A percentile compares a stretch with the other conserved stretches of the same genome.
Conservation (phyloP, 768 basidiomycete genomes). For the Tylopilus sp. region DNA sequence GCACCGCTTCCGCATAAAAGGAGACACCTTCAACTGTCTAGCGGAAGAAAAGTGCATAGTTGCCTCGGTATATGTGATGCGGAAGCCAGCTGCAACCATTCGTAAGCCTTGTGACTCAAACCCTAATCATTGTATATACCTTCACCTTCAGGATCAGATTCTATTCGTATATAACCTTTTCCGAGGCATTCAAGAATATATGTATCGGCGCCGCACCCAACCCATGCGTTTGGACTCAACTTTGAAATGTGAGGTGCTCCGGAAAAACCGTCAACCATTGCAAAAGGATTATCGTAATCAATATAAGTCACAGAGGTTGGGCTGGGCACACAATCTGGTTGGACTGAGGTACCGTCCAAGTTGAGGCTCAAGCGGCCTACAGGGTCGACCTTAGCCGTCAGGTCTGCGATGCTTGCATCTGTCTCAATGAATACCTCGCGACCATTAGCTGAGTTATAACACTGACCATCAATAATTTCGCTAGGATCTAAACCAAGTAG, state of each 20-base stretch:
- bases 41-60: constrained; percentile 46
- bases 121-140: constrained; percentile 28
- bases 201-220: constrained; percentile 66
- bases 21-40: constrained; percentile 43
- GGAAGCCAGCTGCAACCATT: constrained; percentile 35
- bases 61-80: constrained; percentile 54
- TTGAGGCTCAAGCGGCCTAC: constrained; percentile 1
- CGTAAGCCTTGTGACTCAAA: too few relatives aligned
- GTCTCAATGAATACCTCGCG: background rate
- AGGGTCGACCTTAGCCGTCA: constrained; percentile 42
- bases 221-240: constrained; percentile 69
- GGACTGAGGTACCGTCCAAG: background rate
- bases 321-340: constrained; percentile 40
- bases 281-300: constrained; percentile 76
- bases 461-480: constrained; percentile 56
- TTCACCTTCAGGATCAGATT: constrained; percentile 38
- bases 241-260: constrained; percentile 52
- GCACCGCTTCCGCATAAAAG: constrained; percentile 49
- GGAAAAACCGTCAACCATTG: constrained; percentile 46
- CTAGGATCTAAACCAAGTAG: constrained; percentile 82
- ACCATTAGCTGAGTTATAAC: background rate
- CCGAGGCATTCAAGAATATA: constrained; percentile 77
- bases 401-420: constrained; percentile 52
- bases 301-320: constrained; percentile 67
- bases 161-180: constrained; percentile 64